Evolutionary conservation across 163 green algal genomes (phyloP).

Genomic region (Smithsoniella earleae): DNA sequence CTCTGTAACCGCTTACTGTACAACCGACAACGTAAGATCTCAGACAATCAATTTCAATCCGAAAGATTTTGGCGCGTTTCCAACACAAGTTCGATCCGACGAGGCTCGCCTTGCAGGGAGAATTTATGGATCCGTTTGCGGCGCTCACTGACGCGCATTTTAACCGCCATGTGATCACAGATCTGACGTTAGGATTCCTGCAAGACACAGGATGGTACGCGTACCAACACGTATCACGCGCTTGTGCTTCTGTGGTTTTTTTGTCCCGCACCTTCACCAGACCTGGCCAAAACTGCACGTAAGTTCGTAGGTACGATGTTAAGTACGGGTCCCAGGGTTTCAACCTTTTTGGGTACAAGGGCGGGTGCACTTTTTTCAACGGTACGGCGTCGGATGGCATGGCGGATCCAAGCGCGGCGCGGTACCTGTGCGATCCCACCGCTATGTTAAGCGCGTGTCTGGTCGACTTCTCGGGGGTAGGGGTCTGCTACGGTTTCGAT

Average conservation of each 20-base stretch:
- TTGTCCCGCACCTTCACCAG: no score
- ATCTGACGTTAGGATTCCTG: background rate
- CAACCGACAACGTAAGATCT: no score
- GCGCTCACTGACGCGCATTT: background rate
- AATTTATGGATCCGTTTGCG: background rate
- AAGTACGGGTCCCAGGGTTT: background rate
- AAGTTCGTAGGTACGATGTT: constrained; percentile 18
- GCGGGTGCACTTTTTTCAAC: background rate
- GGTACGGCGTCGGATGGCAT: background rate
- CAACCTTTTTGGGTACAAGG: background rate
- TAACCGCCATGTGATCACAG: background rate
- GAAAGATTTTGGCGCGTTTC: no score
- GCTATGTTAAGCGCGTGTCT: background rate
- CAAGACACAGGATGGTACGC: constrained; percentile 5
- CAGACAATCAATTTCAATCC: no score
- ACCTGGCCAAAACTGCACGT: no score
- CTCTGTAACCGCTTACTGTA: no score
- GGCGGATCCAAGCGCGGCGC: background rate
- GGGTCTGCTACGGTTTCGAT: background rate
- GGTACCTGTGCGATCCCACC: background rate
- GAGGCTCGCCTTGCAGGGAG: constrained; percentile 8
- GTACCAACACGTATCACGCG: no score
- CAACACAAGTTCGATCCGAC: no score
- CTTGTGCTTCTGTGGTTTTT: no score
- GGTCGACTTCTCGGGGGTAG: background rate